Conservation (phyloP, 116 monocot species). For the Zostera marina region DNA sequence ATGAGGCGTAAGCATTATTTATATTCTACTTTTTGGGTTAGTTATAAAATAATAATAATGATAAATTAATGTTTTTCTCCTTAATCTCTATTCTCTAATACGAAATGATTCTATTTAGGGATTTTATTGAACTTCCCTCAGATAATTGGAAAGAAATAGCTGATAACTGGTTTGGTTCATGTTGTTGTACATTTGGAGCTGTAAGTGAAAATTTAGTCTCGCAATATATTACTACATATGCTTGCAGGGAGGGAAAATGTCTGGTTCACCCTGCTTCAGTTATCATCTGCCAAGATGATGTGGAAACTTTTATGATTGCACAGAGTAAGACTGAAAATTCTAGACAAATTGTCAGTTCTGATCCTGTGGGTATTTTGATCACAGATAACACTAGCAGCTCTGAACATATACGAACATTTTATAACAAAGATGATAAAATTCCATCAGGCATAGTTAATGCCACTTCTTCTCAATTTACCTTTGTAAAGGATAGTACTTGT, state of each 20-base stretch:
- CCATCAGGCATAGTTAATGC: neutral
- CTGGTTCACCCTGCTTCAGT: conserved; percentile 54
- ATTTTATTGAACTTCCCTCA: conserved; percentile 80
- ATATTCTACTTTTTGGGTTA: no score
- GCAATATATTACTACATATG: conserved; percentile 34
- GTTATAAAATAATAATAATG: neutral
- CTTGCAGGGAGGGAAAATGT: conserved; percentile 34
- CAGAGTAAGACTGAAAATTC: conserved; percentile 2
- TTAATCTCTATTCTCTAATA: neutral
- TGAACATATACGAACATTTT: neutral
- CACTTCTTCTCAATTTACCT: neutral
- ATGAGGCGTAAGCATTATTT: neutral
- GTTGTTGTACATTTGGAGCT: conserved; percentile 93
- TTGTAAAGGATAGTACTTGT: neutral
- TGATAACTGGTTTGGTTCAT: conserved; percentile 96
- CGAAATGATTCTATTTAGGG: conserved; percentile 21
- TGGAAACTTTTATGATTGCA: conserved; percentile 35
- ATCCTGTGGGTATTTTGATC: neutral
- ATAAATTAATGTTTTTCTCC: neutral
- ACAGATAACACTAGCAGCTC: neutral
- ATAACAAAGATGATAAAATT: neutral
- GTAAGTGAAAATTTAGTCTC: conserved; percentile 61
- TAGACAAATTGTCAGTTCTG: neutral
- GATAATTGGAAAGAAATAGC: conserved; percentile 77
- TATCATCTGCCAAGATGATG: conserved; percentile 48